Base-by-base conservation (phyloP, 345 rosid genomes). In the Boechera divaricarpa region DNA sequence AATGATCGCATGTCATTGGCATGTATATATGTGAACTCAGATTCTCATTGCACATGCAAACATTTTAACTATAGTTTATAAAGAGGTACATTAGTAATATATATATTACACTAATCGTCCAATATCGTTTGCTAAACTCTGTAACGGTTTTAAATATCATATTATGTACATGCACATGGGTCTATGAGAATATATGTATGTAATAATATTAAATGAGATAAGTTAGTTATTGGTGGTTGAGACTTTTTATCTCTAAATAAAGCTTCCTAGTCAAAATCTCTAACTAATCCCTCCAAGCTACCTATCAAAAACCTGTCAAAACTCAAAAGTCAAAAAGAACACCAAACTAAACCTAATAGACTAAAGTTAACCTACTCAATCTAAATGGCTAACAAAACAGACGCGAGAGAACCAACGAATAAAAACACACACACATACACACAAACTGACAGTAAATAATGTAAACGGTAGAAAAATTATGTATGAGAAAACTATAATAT, bases 261-360 rank as follows among this genome's bases (percentile, higher is more conserved):
- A 11, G 26, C 51, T 57, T 56, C 57, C 16, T 4, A 16, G 47
- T 60, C 69, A 68, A 38, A 39, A 39, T 61, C 69, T 60, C 45
- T 68, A 76, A 69, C 74, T 21, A 60, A 13, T 47, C 79, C 60
- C 55, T 67, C 13, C 36, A 61, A 44, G 42, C 38, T 45, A 65
- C 26, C 73, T 67, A 67, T 75, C 48, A n/a, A 56, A 31, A 55
- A 51, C 72, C 16, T 28, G 63, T 60, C 52, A 36, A 16, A 67
- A 29, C 41, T 9, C 54, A 18, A 48, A 68, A 60, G 74, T 69
- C 74, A 76, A 68, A 60, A 53, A 51, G 69, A 61, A 60, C 62
- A 76, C 63, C 74, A 61, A 53, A 61, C 51, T 32, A 49, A 67
- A 57, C 73, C 79, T 75, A 75, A 28, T 67, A n/a, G 59, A 44